Conservation (phyloP, 2,329 filamentous ascomycete genomes). For the Alternaria novae-zelandiae region DNA sequence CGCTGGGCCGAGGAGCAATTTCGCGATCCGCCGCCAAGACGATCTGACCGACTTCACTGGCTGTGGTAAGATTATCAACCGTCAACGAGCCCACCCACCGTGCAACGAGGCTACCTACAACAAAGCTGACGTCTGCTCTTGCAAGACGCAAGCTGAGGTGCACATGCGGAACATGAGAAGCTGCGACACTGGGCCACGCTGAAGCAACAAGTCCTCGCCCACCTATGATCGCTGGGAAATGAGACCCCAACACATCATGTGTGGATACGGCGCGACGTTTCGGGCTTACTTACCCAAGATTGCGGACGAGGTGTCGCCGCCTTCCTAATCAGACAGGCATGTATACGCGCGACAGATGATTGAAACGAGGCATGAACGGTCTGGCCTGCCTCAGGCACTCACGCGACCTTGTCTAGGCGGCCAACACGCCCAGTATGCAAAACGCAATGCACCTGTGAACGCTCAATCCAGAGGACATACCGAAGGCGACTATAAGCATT, state of each 20-base stretch:
- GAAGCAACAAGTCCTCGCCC: slow-evolving; percentile 11
- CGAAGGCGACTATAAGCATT: slow-evolving; percentile 2
- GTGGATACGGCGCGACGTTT: slow-evolving; percentile 23
- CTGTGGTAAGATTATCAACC: slow-evolving; percentile 25
- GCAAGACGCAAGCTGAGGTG: background rate
- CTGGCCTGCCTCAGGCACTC: slow-evolving; percentile 1
- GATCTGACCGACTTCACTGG: slow-evolving; percentile 30
- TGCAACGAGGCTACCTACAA: background rate
- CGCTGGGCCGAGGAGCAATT: slow-evolving; percentile 36
- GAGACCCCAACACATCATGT: slow-evolving; percentile 16
- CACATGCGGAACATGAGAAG: background rate
- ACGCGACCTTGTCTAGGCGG: background rate
- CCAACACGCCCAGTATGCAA: background rate
- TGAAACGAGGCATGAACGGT: slow-evolving; percentile 5
- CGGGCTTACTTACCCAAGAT: slow-evolving; percentile 30
- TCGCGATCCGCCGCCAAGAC: slow-evolving; percentile 37
- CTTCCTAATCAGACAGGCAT: slow-evolving; percentile 1
- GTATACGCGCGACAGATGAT: background rate
- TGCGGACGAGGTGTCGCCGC: slow-evolving; percentile 22
- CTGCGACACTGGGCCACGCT: background rate
- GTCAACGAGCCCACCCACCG: background rate
- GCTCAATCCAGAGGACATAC: background rate
- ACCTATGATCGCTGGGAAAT: slow-evolving; percentile 28
- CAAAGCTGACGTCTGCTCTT: background rate
- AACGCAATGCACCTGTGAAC: background rate